Conservation (phyloP, 139 green algal genomes). For the Chlorella vulgaris region DNA sequence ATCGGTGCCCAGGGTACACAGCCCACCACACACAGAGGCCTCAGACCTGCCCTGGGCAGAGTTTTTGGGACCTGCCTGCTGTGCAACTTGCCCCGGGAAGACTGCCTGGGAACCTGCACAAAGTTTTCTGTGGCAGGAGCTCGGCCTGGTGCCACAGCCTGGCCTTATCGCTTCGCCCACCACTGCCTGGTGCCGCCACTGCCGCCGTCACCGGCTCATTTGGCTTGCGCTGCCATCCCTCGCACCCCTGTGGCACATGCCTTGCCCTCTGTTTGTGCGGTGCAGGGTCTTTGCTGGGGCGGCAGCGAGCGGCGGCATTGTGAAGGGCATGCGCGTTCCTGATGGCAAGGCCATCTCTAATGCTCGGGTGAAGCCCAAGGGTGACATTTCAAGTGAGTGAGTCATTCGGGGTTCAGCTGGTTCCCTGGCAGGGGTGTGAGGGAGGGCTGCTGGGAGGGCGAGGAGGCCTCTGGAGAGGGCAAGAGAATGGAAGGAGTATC, state of each 20-base stretch:
- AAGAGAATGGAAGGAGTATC: no score
- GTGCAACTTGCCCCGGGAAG: no score
- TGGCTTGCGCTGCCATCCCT: no score
- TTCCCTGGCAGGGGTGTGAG: neutral
- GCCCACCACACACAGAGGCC: neutral
- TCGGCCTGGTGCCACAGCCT: neutral
- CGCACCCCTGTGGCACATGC: no score
- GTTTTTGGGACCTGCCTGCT: no score
- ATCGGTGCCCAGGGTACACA: no score
- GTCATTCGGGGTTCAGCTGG: neutral
- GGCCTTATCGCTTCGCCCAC: no score
- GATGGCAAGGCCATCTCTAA: constrained; percentile 84
- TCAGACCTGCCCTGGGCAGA: no score
- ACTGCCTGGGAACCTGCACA: no score
- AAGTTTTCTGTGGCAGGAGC: neutral
- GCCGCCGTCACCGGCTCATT: no score
- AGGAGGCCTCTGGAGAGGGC: neutral
- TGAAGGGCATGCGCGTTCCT: constrained; percentile 87
- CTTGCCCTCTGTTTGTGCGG: neutral
- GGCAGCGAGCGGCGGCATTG: constrained; percentile 68
- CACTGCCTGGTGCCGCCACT: no score
- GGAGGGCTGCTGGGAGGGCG: neutral
- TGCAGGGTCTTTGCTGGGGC: constrained; percentile 84
- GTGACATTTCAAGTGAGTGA: constrained; percentile 70
- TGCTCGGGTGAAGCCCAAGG: constrained; percentile 83